phyloP scores from a whole-genome alignment of 805 yeast genomes.

The Starmerella riodocensis region DNA sequence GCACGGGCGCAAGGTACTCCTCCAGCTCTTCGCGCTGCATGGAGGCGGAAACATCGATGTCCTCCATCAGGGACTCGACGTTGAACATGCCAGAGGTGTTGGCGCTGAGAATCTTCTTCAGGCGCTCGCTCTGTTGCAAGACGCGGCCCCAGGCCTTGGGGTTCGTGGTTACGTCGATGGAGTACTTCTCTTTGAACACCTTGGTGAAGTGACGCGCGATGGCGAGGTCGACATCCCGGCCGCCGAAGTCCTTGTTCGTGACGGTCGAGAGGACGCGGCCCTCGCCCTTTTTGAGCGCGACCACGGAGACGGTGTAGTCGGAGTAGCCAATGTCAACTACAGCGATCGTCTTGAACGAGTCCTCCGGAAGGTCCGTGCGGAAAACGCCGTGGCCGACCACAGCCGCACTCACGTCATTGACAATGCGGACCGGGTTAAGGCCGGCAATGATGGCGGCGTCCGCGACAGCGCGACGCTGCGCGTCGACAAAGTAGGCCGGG shows the following conservation, averaged over 20 bases:
- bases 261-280: conserved; percentile 85
- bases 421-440: conserved; percentile 94
- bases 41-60: conserved; percentile 83
- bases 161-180: conserved; percentile 80
- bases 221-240: conserved; percentile 89
- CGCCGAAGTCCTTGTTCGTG: conserved; percentile 93
- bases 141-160: conserved; percentile 94
- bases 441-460: conserved; percentile 96
- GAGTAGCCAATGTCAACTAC: conserved; percentile 97
- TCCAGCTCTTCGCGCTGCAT: conserved; percentile 86
- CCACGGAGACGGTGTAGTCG: conserved; percentile 77
- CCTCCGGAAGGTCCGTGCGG: conserved; percentile 89
- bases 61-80: conserved; percentile 94
- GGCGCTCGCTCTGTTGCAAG: conserved; percentile 76
- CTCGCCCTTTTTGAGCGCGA: conserved; percentile 91
- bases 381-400: conserved; percentile 99
- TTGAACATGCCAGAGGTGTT: conserved; percentile 87
- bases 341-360: conserved; percentile 77
- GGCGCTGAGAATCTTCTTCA: conserved; percentile 94
- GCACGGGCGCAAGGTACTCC: conserved; percentile 70
- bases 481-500: conserved; percentile 94
- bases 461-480: conserved; percentile 88
- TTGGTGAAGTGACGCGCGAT: conserved; percentile 90
- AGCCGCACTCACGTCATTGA: conserved; percentile 95
- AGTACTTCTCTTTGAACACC: conserved; percentile 81